Percentiles rank a stretch among this genome's conserved stretches.
These are phyloP conservation scores for Suhomyces faveliae DNA, from an alignment of 805 yeast genomes.

Conservation along the genomic window DNA sequence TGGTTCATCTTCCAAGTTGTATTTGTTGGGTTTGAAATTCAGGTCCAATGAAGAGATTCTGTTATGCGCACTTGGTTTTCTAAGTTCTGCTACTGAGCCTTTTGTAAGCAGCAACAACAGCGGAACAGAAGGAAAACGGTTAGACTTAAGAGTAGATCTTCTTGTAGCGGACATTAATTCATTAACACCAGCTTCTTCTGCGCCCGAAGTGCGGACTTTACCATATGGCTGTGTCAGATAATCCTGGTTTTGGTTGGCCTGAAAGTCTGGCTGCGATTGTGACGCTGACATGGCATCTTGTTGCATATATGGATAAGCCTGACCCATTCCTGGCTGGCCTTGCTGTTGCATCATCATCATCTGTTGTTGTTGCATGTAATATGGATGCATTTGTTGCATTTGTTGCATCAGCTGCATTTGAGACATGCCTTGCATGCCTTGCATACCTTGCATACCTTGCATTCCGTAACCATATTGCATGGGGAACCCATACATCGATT, in stretches of 20 bases:
- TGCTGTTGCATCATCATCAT: slow-evolving; percentile 7
- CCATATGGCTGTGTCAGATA: neutral
- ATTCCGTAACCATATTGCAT: slow-evolving; percentile 5
- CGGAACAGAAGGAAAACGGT: slow-evolving; percentile 38
- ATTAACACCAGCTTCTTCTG: slow-evolving; percentile 1
- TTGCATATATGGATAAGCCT: slow-evolving; percentile 2
- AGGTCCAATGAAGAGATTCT: slow-evolving; percentile 22
- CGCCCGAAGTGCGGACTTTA: neutral
- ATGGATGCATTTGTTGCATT: slow-evolving; percentile 15
- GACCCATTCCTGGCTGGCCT: slow-evolving; percentile 2
- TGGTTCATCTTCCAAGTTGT: slow-evolving; percentile 9
- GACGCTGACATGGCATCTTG: neutral
- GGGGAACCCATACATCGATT: slow-evolving; percentile 12
- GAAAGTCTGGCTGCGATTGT: slow-evolving; percentile 4
- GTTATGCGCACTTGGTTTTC: slow-evolving; percentile 7
- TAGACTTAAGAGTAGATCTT: slow-evolving; percentile 31
- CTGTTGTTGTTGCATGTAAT: slow-evolving; percentile 8
- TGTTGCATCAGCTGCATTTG: slow-evolving; percentile 6
- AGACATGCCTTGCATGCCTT: slow-evolving; percentile 3
- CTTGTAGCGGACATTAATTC: slow-evolving; percentile 24
- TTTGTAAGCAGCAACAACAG: slow-evolving; percentile 11
- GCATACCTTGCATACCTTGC: slow-evolving; percentile 4
- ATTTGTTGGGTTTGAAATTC: slow-evolving; percentile 16
- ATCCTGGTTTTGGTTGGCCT: neutral
- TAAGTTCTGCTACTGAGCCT: slow-evolving; percentile 1